Base-by-base conservation (phyloP, 192 early-diverging fungal species). In the Coemansia sp. region DNA sequence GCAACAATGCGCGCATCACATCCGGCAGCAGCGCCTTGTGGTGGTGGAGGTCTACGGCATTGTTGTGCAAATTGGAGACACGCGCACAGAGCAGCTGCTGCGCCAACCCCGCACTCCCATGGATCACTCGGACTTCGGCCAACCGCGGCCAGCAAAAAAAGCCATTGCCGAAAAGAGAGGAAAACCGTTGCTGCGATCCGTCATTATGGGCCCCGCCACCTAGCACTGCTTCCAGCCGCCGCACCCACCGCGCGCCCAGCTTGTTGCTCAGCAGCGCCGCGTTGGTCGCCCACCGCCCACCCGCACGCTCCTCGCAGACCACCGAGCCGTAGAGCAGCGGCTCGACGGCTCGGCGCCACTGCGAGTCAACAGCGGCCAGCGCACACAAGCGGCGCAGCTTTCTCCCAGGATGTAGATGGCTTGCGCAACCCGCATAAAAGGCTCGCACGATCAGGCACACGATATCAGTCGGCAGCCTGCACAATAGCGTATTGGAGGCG, bases 291-390 rank as follows among this genome's bases (percentile, higher is more conserved):
- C 64, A 60, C 19, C 46, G 10, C 31, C 8, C 14, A 5, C 14
- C 25, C 34, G 34, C 22, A 10, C 13, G 25, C 50, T 46, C 51
- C 23, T 67, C 57, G 18, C 57, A 67, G 0, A 60, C 51, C 15
- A 67, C 29, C 0, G 57, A 21, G 5, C 21, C 21, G 17, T 67
- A 60, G 1, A 54, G 56, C 2, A 59, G 38, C 13, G 64, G 64
- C n/a, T 60, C 1, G 0, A 38, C 31, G 8, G 53, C 64, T 4
- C 29, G 51, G 2, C 64, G 56, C 64, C 64, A 67, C 22, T 45
- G 37, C 11, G 31, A 9, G 51, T 36, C 37, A 5, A 58, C 56
- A 3, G 51, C 29, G 0, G 56, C 43, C 11, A 67, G 22, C 8
- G 17, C 7, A 0, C n/a, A 8, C 4, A 60, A 14, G 5, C 42